Conservation (phyloP, 1,139 yeast species). For the Wickerhamomyces sp. region DNA sequence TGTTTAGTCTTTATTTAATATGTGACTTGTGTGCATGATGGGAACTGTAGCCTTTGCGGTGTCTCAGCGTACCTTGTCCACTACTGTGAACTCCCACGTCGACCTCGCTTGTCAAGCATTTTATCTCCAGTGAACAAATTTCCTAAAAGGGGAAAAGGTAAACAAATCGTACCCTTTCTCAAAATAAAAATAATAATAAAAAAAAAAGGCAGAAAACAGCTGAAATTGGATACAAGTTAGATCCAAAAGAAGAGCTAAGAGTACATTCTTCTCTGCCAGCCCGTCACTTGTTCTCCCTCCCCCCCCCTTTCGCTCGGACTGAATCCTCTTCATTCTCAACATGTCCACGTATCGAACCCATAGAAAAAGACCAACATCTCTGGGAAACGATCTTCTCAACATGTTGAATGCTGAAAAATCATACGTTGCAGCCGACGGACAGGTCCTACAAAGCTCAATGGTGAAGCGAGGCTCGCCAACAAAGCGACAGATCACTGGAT, state of each 20-base stretch:
- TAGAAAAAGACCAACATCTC: constrained; percentile 22
- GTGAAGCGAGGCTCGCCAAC: constrained; percentile 23
- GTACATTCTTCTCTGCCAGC: background rate
- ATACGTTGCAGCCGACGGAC: constrained; percentile 22
- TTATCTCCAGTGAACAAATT: no score
- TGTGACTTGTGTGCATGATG: no score
- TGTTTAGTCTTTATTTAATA: no score
- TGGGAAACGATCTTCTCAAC: constrained; percentile 16
- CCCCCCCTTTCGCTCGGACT: no score
- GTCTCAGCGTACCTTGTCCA: no score
- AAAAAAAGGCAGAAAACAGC: background rate
- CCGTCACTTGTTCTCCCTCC: no score
- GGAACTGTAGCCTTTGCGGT: no score
- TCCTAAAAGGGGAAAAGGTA: constrained; percentile 13
- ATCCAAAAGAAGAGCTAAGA: background rate
- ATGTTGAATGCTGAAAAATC: constrained; percentile 10
- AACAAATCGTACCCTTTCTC: constrained; percentile 5
- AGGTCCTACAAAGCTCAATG: constrained; percentile 22
- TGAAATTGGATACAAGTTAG: background rate
- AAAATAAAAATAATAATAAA: background rate
- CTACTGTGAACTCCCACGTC: no score
- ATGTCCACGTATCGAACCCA: constrained; percentile 15
- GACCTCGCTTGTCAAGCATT: no score
- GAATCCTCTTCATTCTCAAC: background rate
- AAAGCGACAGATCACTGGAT: constrained; percentile 20